Base-by-base conservation (phyloP, 2,329 filamentous ascomycete species). In the Neonectria ditissima region DNA sequence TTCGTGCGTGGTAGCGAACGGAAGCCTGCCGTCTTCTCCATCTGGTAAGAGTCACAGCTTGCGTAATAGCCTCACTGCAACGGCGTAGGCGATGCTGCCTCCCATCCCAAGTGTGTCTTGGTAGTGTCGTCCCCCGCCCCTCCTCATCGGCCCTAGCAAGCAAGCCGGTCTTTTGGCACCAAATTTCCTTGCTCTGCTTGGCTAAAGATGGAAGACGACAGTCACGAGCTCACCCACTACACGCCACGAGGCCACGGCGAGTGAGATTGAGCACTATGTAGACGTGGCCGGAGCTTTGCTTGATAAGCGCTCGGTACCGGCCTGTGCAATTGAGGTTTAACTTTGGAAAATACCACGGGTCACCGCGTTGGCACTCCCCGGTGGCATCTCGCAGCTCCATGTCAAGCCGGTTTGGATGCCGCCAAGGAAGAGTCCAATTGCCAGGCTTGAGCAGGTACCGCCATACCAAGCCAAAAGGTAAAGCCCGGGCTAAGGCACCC, bases 11-110 rank as follows among this genome's bases (percentile, higher is more conserved):
- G 34, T 37, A 37, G 34, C 5, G 34, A 37, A 47, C 18, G 32
- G 43, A 18, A 22, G 30, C 53, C 34, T 62, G 30, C 57, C 50
- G 13, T 43, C 24, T 53, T 37, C 54, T 45, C 34, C 34, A 37
- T 37, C 34, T 45, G 30, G 43, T 13, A 63, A 60, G 68, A 72
- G 66, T 69, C 70, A 67, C 55, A 68, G 64, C 65, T 69, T 72
- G 69, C 68, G 64, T 71, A 69, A 71, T 66, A 50, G 26, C 26
- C 44, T 22, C 41, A n/a, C 43, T 47, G 43, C 43, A 18, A 37
- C 13, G 43, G 14, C 18, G 13, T 47, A 45, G 51, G n/a, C n/a
- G n/a, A n/a, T 60, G 58, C 30, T 41, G 24, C 24, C 24, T 26
- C 24, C 24, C 28, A 44, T 58, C 47, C 32, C 43, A 50, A 61